A percentile compares a stretch with the other conserved stretches of the same genome.
These are phyloP conservation scores for Trichosporon sp. DNA, from an alignment of 1,284 basidiomycete genomes.

Conservation along the genomic window DNA sequence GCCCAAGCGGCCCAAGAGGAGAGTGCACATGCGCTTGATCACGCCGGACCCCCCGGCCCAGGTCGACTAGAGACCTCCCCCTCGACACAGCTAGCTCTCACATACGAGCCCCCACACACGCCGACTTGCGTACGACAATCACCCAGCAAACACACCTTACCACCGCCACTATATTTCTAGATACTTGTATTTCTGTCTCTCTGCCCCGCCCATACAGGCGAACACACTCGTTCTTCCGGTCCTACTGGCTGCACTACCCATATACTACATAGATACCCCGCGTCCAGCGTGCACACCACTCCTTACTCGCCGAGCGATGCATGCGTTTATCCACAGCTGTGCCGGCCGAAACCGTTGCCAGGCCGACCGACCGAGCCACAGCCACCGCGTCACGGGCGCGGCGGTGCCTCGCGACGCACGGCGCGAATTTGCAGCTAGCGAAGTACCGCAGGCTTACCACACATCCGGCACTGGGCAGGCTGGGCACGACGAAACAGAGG, in stretches of 20 bases:
- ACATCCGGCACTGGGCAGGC: no score
- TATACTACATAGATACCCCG: not conserved
- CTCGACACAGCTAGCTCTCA: not conserved
- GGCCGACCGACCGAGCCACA: no score
- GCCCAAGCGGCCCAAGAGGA: not conserved
- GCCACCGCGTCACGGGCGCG: no score
- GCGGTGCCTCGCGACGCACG: no score
- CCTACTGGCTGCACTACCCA: not conserved
- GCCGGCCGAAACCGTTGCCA: no score
- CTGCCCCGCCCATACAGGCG: not conserved
- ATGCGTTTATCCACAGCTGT: not conserved
- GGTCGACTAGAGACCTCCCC: not conserved
- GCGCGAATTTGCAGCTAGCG: no score
- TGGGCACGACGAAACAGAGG: no score
- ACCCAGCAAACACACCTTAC: not conserved
- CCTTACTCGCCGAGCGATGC: not conserved
- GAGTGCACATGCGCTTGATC: not conserved
- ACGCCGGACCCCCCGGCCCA: not conserved
- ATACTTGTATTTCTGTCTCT: not conserved
- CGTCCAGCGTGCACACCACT: no score
- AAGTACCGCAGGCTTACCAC: no score
- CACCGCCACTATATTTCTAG: not conserved
- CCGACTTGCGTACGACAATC: no score
- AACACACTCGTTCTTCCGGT: not conserved
- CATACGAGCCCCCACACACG: no score